Percentiles rank a stretch among this genome's conserved stretches.
Conservation (phyloP, 208 protist genomes). For the Sergeia podlipaevii region DNA sequence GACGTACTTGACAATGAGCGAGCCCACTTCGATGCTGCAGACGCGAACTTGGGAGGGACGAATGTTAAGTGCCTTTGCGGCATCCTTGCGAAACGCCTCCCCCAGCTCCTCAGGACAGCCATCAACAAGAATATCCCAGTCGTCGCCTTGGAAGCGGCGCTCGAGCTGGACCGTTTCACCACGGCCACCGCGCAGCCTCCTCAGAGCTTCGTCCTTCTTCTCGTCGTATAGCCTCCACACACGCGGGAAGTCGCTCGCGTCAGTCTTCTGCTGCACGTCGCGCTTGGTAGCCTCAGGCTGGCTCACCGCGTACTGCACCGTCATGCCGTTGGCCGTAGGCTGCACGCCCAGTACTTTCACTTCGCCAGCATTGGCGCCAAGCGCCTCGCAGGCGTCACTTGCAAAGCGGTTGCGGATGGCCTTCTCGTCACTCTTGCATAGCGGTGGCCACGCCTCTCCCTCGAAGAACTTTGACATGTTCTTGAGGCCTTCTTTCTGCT, state of each 20-base stretch:
- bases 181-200: no score
- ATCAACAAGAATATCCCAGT: constrained; percentile 38
- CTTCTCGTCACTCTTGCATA: constrained; percentile 12
- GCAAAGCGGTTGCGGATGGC: constrained; percentile 20
- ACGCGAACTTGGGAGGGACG: constrained; percentile 20
- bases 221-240: constrained; percentile 34
- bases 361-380: constrained; percentile 5
- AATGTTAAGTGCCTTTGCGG: constrained; percentile 30
- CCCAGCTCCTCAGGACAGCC: constrained; percentile 12
- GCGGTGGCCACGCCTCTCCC: constrained; percentile 25
- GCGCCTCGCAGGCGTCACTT: constrained; percentile 18
- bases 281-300: constrained; percentile 16
- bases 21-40: constrained; percentile 8
- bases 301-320: constrained; percentile 21
- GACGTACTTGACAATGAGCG: constrained; percentile 27
- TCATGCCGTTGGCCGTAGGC: constrained; percentile 22
- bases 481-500: constrained; percentile 25
- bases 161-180: constrained; percentile 1
- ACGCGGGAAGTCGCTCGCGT: constrained; percentile 11
- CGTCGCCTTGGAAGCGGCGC: constrained; percentile 24
- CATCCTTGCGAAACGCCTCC: constrained; percentile 37
- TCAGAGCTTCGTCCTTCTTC: constrained; percentile 5
- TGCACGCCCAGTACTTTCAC: constrained; percentile 23
- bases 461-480: constrained; percentile 29
- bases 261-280: constrained; percentile 15